phyloP scores from a whole-genome alignment of 441 rosid species.

The Dalechampia spathulata region DNA sequence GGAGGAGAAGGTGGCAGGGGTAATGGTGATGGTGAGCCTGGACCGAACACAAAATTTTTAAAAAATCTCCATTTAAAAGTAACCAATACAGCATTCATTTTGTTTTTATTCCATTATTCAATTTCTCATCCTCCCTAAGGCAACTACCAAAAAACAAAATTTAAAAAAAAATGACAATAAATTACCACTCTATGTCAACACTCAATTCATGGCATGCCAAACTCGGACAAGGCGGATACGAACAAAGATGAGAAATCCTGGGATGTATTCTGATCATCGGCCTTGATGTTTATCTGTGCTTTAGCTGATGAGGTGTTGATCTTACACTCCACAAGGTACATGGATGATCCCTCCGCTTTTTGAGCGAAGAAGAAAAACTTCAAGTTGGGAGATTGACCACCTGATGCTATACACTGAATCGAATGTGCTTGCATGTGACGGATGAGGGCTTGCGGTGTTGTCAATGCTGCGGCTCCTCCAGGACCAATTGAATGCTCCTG shows the following conservation, averaged over 20 bases:
- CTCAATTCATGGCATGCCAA: slow-evolving; percentile 44
- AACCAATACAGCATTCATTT: neutral
- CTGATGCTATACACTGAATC: slow-evolving; percentile 89
- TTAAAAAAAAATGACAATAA: too few relatives aligned
- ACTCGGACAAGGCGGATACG: slow-evolving; percentile 64
- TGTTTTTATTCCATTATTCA: neutral
- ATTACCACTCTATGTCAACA: too few relatives aligned
- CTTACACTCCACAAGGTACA: slow-evolving; percentile 74
- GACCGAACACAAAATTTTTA: neutral
- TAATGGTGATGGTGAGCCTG: too few relatives aligned
- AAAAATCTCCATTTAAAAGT: neutral
- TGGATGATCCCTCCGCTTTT: slow-evolving; percentile 61
- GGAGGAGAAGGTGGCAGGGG: slow-evolving; percentile 13
- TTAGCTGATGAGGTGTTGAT: slow-evolving; percentile 78
- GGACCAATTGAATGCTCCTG: slow-evolving; percentile 71
- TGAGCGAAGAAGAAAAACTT: slow-evolving; percentile 96
- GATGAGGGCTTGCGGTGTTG: slow-evolving; percentile 71
- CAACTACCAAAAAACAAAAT: too few relatives aligned
- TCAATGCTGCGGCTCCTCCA: slow-evolving; percentile 63
- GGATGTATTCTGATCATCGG: slow-evolving; percentile 72
- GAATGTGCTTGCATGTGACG: slow-evolving; percentile 85
- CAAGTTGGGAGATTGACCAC: slow-evolving; percentile 84
- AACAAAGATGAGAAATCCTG: slow-evolving; percentile 55
- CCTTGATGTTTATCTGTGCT: slow-evolving; percentile 76
- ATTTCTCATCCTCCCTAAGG: too few relatives aligned